Evolutionary conservation across 2,329 filamentous ascomycete genomes (phyloP), one percentile per base, ranked within the genome.

Genomic region (Coleophoma eucalyptorum): DNA sequence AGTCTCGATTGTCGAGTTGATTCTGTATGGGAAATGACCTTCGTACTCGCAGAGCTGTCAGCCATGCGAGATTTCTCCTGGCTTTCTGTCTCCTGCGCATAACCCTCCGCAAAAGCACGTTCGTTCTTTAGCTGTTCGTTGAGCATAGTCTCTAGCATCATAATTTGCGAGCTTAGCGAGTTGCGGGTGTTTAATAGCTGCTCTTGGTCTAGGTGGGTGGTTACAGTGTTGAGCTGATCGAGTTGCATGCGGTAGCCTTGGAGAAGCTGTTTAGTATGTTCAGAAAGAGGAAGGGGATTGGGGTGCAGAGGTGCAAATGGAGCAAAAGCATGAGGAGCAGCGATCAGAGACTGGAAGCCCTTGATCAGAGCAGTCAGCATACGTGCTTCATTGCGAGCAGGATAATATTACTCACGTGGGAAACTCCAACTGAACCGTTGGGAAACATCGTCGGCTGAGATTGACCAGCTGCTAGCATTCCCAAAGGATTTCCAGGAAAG

Each of bases 121-220:
- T 15, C 15, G 35, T 38, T 38, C 15, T 38, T 38, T 18, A 38
- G 35, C 35, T 38, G 35, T 11, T 38, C 35, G 13, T 18, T n/a
- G 6, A 38, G 35, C 13, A 38, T 15, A n/a, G 16, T 38, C 16
- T 38, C 35, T 18, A 38, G 13, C 35, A n/a, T 50, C 2, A 54
- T 51, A 40, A 65, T 60, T 15, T 62, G 58, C 19, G 69, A 64
- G n/a, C 69, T 66, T 51, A 80, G 61, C 34, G 68, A 62, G 34
- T 68, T 60, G 3, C 69, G 72, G 41, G 73, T 71, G 21, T 67
- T 59, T 53, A 76, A 71, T 62, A 81, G 75, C 33, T 71, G 66
- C 54, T 71, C 73, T 56, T 80, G 79, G 51, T 85, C 81, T 54
- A 84, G 84, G 69, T 79, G 83, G 48, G 76, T 73, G 42, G 85